phyloP scores from a whole-genome alignment of 805 yeast species.

The Pichia paraexigua region DNA sequence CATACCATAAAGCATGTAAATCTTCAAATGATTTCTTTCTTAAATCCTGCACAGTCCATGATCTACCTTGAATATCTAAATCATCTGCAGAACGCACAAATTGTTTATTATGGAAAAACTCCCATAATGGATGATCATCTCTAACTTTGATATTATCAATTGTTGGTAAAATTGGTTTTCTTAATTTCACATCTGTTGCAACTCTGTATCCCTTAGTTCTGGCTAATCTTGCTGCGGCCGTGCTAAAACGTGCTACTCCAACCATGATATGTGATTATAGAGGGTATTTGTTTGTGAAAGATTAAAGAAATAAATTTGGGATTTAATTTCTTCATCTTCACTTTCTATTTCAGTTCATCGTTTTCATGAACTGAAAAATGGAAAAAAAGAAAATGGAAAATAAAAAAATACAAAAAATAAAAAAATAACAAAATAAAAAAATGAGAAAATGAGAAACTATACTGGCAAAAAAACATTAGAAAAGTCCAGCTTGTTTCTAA shows the following conservation, averaged over 20 bases:
- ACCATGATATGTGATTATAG: neutral
- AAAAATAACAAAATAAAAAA: neutral
- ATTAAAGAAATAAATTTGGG: no score
- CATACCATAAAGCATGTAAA: slow-evolving; percentile 85
- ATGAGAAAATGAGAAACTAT: neutral
- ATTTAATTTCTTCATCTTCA: neutral
- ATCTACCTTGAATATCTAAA: slow-evolving; percentile 47
- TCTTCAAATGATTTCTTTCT: slow-evolving; percentile 90
- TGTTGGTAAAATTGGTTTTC: slow-evolving; percentile 83
- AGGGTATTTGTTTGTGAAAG: neutral
- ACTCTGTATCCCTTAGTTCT: slow-evolving; percentile 33
- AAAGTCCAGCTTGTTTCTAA: no score
- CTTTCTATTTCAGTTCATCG: neutral
- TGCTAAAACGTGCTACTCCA: slow-evolving; percentile 26
- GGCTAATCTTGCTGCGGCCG: slow-evolving; percentile 24
- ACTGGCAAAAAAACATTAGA: neutral
- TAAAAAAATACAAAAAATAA: neutral
- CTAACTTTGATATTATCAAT: slow-evolving; percentile 61
- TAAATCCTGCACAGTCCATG: slow-evolving; percentile 85
- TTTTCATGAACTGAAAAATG: neutral
- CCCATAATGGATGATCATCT: slow-evolving; percentile 93
- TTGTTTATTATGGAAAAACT: slow-evolving; percentile 63
- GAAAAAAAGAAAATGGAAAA: neutral
- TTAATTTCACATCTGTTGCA: slow-evolving; percentile 42
- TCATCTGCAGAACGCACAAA: slow-evolving; percentile 55